Evolutionary conservation across 495 filamentous ascomycete genomes (phyloP).

Genomic region (Penicillium desertorum): DNA sequence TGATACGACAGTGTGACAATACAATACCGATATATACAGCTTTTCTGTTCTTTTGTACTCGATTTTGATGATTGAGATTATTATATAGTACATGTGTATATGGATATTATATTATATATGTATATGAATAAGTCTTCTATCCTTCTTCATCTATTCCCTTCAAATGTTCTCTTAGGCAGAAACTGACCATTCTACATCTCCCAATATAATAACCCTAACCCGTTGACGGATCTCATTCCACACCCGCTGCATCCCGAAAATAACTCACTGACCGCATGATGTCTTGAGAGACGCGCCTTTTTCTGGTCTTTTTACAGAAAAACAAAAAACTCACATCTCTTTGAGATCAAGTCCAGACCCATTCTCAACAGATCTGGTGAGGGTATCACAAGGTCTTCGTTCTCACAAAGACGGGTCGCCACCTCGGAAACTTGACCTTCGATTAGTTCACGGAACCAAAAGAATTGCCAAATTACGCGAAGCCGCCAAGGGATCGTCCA

Average conservation of each 20-base stretch:
- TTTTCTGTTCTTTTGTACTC: neutral
- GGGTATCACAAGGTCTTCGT: conserved; percentile 6
- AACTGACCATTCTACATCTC: neutral
- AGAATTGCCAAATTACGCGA: conserved; percentile 9
- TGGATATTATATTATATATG: too few species aligned
- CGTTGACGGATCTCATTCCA: conserved; percentile 30
- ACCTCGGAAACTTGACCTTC: conserved; percentile 3
- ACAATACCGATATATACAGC: conserved; percentile 3
- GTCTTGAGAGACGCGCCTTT: neutral
- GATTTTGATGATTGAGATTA: too few species aligned
- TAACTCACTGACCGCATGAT: conserved; percentile 18
- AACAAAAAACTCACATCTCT: neutral
- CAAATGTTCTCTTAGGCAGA: neutral
- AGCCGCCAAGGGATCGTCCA: conserved; percentile 7
- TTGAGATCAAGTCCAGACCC: conserved; percentile 1
- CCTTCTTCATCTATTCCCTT: too few species aligned
- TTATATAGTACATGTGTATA: too few species aligned
- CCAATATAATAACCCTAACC: conserved; percentile 9
- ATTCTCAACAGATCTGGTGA: conserved; percentile 9
- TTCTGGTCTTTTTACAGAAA: neutral
- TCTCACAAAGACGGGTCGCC: neutral
- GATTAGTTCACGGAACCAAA: conserved; percentile 5
- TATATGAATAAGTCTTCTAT: too few species aligned
- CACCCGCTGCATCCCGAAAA: conserved; percentile 30
- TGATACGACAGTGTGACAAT: neutral